Percentiles rank a stretch among this genome's conserved stretches.
phyloP scores from a whole-genome alignment of 106 monocot genomes.

The Amphibolis antarctica region DNA sequence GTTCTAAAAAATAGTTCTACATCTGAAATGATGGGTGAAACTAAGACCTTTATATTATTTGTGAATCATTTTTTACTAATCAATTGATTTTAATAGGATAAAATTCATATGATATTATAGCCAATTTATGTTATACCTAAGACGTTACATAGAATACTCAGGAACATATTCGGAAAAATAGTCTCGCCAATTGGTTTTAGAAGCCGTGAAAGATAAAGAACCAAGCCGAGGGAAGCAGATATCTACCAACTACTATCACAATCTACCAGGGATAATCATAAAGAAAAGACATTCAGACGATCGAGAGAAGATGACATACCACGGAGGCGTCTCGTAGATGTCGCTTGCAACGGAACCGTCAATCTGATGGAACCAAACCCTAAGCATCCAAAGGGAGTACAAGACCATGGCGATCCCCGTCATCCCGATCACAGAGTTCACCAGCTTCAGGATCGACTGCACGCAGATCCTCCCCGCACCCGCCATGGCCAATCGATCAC shows the following conservation, averaged over 20 bases:
- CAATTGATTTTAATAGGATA: too few species aligned
- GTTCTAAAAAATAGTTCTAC: too few species aligned
- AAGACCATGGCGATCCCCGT: conserved; percentile 72
- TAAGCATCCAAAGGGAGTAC: conserved; percentile 73
- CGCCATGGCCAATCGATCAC: conserved; percentile 6
- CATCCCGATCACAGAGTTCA: conserved; percentile 66
- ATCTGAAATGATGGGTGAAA: too few species aligned
- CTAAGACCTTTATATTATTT: too few species aligned
- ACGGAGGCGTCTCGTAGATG: background rate
- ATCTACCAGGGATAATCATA: background rate
- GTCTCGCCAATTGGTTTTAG: too few species aligned
- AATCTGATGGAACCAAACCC: conserved; percentile 26
- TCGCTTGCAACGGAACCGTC: background rate
- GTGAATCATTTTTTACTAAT: too few species aligned
- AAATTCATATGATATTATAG: too few species aligned
- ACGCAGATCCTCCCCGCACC: conserved; percentile 33
- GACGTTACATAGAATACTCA: too few species aligned
- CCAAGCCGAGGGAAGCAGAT: background rate
- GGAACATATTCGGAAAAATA: too few species aligned
- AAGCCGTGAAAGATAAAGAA: background rate
- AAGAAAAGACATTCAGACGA: too few species aligned
- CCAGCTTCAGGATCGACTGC: conserved; percentile 53
- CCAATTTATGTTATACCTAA: too few species aligned
- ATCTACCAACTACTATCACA: too few species aligned
- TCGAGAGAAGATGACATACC: background rate